Base-by-base conservation (phyloP, 768 basidiomycete genomes). In the Imleria badia region DNA sequence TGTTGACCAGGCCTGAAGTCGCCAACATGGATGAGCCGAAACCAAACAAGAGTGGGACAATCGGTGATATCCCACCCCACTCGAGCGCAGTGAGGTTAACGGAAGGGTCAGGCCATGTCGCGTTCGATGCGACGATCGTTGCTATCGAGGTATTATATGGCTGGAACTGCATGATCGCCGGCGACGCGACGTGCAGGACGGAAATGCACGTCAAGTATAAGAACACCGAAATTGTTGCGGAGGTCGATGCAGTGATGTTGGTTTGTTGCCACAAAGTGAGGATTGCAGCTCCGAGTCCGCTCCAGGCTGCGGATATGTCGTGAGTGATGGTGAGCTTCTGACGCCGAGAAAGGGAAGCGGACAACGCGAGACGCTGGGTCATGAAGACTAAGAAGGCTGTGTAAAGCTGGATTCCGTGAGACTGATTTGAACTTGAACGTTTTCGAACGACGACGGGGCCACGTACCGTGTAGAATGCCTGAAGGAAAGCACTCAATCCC, bases 241-340 rank as follows among this genome's bases (percentile, higher is more conserved):
- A 23, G 4, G 31, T n/a, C 8, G 39, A 41, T 2, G 30, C n/a
- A 3, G n/a, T 20, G 3, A 23, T 5, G 31, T 34, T 50, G 9
- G 48, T 50, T 50, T 50, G 48, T 17, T 22, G 29, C 48, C 48
- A 50, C 2, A 42, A 22, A 2, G 30, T 23, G 7, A 39, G 31
- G 6, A 41, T 10, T 7, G 48, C 39, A 6, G 31, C 31, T 5
- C 48, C 48, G 14, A 50, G 31, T 15, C 48, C 48, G 12, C 10
- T 11, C 48, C 48, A 50, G 6, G 48, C 39, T 10, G 20, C 30
- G 13, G 19, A 51, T 17, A 35, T n/a, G 33, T 51, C 51, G 20
- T 52, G 51, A 3, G 26, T 45, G 12, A 35, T 9, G 17, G 51
- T 52, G 15, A 52, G 51, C 12, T 30, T 52, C 36, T 52, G 51